A percentile compares a stretch with the other conserved stretches of the same genome.
These are phyloP conservation scores for Pisolithus tinctorius DNA, from an alignment of 768 basidiomycete species.

Conservation along the genomic window DNA sequence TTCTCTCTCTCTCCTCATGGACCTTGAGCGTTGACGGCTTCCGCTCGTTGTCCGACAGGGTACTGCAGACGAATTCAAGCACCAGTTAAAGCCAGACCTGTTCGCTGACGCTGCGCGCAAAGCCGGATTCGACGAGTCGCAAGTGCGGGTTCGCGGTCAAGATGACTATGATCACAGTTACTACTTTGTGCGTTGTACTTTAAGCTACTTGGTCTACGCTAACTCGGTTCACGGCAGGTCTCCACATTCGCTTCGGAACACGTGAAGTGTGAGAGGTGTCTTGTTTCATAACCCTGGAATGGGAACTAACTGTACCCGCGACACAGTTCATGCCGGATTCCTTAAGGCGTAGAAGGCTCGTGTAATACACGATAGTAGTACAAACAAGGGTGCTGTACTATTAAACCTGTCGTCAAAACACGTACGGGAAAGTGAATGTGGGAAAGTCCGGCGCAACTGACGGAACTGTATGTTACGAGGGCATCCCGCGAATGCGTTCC, in stretches of 20 bases:
- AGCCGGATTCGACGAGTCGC: constrained; percentile 62
- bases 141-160: constrained; percentile 74
- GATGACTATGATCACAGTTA: constrained; percentile 87
- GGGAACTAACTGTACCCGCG: not conserved
- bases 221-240: constrained; percentile 44
- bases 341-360: constrained; percentile 56
- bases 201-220: not conserved
- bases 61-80: constrained; percentile 73
- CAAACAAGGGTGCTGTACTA: too few species aligned
- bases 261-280: constrained; percentile 61
- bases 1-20: too few species aligned
- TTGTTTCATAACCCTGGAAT: too few species aligned
- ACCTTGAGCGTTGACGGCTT: not conserved
- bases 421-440: not conserved
- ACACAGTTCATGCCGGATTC: constrained; percentile 79
- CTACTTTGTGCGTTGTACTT: constrained; percentile 59
- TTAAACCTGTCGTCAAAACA: too few species aligned
- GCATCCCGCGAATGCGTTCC: constrained; percentile 36
- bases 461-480: constrained; percentile 6
- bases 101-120: constrained; percentile 75
- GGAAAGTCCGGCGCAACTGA: constrained; percentile 7
- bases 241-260: constrained; percentile 90
- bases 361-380: not conserved
- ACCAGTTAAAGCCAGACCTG: constrained; percentile 86
- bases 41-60: constrained; percentile 39